Conservation (phyloP, 2,329 filamentous ascomycete genomes). For the Plenodomus biglobosus region DNA sequence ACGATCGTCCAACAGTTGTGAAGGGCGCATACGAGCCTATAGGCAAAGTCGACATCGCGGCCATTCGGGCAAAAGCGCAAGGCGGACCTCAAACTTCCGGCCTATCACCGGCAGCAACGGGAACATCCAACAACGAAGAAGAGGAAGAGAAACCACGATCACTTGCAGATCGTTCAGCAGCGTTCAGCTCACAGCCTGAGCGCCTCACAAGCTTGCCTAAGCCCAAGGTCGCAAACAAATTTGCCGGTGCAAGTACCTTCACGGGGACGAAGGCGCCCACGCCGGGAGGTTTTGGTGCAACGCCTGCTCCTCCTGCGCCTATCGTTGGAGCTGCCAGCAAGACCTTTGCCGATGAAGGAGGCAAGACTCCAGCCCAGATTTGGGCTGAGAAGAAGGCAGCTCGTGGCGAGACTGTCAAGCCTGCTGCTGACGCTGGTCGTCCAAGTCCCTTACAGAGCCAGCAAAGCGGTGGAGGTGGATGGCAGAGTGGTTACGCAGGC, state of each 20-base stretch:
- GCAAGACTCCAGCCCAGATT: constrained; percentile 93
- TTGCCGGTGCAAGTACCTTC: constrained; percentile 71
- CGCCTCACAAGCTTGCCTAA: constrained; percentile 87
- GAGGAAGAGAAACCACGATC: constrained; percentile 56
- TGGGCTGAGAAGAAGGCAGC: constrained; percentile 98
- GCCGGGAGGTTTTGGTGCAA: constrained; percentile 67
- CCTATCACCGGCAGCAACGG: constrained; percentile 50
- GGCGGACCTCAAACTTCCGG: constrained; percentile 36
- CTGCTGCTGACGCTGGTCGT: constrained; percentile 37
- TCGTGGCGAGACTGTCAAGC: constrained; percentile 61
- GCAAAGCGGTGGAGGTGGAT: constrained; percentile 71
- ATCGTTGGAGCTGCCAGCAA: constrained; percentile 80
- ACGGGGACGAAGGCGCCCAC: constrained; percentile 86
- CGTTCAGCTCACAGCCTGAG: constrained; percentile 70
- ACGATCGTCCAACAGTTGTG: constrained; percentile 80
- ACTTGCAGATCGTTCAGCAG: constrained; percentile 73
- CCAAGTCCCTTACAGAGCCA: constrained; percentile 55
- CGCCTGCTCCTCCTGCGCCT: constrained; percentile 60
- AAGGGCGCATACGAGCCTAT: constrained; percentile 94
- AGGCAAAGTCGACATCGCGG: constrained; percentile 95
- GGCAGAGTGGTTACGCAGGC: constrained; percentile 89
- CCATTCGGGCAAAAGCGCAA: constrained; percentile 82
- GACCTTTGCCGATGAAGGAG: constrained; percentile 91
- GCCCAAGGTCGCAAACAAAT: constrained; percentile 91
- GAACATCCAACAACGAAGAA: constrained; percentile 47